Percentiles rank a stretch among this genome's conserved stretches.
Evolutionary conservation across 1,284 basidiomycete genomes (phyloP).

Genomic region (Retiboletus flavoniger): DNA sequence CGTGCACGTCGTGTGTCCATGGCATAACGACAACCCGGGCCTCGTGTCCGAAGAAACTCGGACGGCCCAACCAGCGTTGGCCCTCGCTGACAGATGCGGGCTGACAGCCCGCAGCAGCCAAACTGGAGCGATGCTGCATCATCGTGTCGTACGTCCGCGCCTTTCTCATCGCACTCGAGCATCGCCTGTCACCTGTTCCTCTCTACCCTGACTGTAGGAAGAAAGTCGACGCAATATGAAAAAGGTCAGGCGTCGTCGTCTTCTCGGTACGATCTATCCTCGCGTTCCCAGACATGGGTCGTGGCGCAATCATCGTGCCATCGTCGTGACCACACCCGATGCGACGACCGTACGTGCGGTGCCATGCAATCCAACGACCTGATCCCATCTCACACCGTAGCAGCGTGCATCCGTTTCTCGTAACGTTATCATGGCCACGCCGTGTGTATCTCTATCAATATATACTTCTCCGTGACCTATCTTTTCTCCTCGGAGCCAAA

Average conservation of each 20-base stretch:
- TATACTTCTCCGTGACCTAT: not conserved
- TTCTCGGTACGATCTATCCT: slow-evolving; percentile 2
- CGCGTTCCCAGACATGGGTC: slow-evolving; percentile 9
- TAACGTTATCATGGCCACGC: not conserved
- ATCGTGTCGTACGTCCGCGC: not conserved
- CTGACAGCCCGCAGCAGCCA: not conserved
- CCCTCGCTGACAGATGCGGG: not conserved
- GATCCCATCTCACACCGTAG: slow-evolving; percentile 1
- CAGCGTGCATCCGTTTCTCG: not conserved
- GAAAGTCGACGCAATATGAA: not conserved
- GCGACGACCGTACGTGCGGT: not conserved
- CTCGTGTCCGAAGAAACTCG: slow-evolving; percentile 10
- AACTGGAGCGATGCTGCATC: too few relatives aligned
- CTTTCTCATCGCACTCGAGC: not conserved
- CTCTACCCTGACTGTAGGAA: slow-evolving; percentile 15
- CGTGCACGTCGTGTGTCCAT: not conserved
- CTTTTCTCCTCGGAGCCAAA: not conserved
- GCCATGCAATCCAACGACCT: not conserved
- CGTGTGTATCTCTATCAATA: slow-evolving; percentile 1
- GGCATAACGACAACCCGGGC: slow-evolving; percentile 4
- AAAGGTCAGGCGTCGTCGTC: not conserved
- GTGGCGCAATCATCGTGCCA: not conserved
- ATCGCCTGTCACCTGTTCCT: not conserved
- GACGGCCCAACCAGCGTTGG: not conserved
- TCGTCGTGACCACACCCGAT: not conserved